phyloP scores from a whole-genome alignment of 1,139 yeast genomes.

The Candida labiduridarum region DNA sequence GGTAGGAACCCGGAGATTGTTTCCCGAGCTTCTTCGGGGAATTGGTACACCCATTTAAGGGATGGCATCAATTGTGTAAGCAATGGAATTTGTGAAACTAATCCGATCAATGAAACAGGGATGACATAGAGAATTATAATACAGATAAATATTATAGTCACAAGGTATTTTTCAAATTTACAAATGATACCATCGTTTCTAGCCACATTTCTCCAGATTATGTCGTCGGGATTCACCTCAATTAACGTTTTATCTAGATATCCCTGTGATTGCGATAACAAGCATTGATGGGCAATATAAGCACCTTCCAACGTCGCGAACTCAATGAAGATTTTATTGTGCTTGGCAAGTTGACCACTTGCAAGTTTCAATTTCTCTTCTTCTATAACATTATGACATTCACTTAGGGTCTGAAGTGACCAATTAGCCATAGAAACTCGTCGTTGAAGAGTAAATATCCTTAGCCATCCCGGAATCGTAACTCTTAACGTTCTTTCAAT shows the following conservation, averaged over 20 bases:
- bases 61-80: slow-evolving; percentile 57
- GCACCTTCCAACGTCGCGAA: slow-evolving; percentile 53
- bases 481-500: slow-evolving; percentile 28
- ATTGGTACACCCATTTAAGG: slow-evolving; percentile 48
- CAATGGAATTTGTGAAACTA: slow-evolving; percentile 65
- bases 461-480: slow-evolving; percentile 33
- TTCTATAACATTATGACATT: slow-evolving; percentile 23
- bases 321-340: slow-evolving; percentile 53
- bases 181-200: slow-evolving; percentile 33
- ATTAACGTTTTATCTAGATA: slow-evolving; percentile 42
- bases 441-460: slow-evolving; percentile 27
- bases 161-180: slow-evolving; percentile 40
- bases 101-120: slow-evolving; percentile 72
- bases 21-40: slow-evolving; percentile 57
- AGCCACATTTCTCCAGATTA: slow-evolving; percentile 59
- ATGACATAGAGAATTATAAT: slow-evolving; percentile 64
- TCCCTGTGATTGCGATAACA: slow-evolving; percentile 47
- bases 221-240: slow-evolving; percentile 59
- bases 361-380: slow-evolving; percentile 22
- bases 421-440: slow-evolving; percentile 27
- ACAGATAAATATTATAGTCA: slow-evolving; percentile 44
- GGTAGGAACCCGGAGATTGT: slow-evolving; percentile 62
- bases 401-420: slow-evolving; percentile 27
- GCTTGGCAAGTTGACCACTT: slow-evolving; percentile 22
- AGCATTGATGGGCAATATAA: slow-evolving; percentile 55